Evolutionary conservation across 495 filamentous ascomycete species (phyloP), one percentile per base, ranked within the genome.

Genomic region (Daldinia vernicosa): DNA sequence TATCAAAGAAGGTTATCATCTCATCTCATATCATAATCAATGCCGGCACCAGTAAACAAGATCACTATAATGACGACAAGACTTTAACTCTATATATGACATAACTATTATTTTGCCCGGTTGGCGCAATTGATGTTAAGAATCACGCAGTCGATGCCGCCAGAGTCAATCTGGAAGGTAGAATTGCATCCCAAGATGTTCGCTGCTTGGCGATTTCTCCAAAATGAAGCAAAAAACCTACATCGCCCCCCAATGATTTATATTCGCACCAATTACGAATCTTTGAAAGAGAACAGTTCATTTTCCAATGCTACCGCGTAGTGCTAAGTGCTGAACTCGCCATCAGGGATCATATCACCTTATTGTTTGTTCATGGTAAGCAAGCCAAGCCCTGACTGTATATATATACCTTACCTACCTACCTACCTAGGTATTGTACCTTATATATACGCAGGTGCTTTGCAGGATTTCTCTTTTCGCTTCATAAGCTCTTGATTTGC

Each of bases 161-260:
- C 45, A 55, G 55, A 47, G 53, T 65, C 55, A 65, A 70, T 70
- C 35, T 30, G 67, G 67, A 64, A 70, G 67, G 67, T 70, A 50
- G 17, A 30, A 22, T 55, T n/a, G 6, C 19, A 58, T 22, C 32
- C 32, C 9, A 37, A 39, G 67, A 55, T 53, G 39, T 27, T 45
- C 14, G 54, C 60, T 54, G 53, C 67, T 69, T 69, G 67, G 67
- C 67, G 52, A 35, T 14, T 28, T 27, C 30, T 47, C 43, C 30
- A 27, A 53, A 58, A 58, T 52, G 15, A 54, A 28, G 9, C 15
- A 47, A 47, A 47, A 47, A 1, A 9, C 22, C 43, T 47, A 47
- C 17, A 47, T 5, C 19, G 12, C 43, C 1, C 17, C 11, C 43
- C 19, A 47, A 47, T 47, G 24, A 11, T 47, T 22, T 47, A 47